Evolutionary conservation across 2,329 filamentous ascomycete species (phyloP).

Genomic region (Akanthomyces lecanii): DNA sequence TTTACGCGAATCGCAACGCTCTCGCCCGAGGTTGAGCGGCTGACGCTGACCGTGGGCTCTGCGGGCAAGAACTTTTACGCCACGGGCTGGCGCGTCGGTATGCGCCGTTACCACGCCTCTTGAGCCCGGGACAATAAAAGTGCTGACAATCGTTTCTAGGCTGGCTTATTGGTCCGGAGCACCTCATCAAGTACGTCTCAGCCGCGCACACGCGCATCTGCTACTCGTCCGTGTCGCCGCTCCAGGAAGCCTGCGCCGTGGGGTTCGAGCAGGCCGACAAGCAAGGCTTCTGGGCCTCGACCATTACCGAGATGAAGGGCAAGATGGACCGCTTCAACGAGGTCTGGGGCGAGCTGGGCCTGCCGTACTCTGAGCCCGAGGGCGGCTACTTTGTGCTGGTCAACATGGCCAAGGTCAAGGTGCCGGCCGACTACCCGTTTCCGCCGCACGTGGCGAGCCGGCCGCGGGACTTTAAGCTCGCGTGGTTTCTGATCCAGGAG

Average conservation of each 20-base stretch:
- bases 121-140: too few relatives aligned
- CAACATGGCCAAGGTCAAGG: constrained; percentile 81
- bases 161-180: constrained; percentile 85
- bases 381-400: constrained; percentile 97
- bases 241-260: constrained; percentile 91
- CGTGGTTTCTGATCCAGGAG: constrained; percentile 96
- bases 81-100: constrained; percentile 86
- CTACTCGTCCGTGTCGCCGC: constrained; percentile 86
- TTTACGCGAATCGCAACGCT: constrained; percentile 91
- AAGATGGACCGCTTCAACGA: constrained; percentile 87
- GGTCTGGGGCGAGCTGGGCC: constrained; percentile 68
- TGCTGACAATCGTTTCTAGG: constrained; percentile 37
- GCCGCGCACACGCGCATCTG: constrained; percentile 95
- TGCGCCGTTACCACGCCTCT: constrained; percentile 19
- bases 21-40: constrained; percentile 79
- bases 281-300: constrained; percentile 81
- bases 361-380: constrained; percentile 87
- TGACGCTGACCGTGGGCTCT: constrained; percentile 91
- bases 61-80: constrained; percentile 98
- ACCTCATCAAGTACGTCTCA: constrained; percentile 86
- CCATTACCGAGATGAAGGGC: constrained; percentile 79
- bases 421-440: constrained; percentile 83
- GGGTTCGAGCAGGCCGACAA: constrained; percentile 88
- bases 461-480: constrained; percentile 88
- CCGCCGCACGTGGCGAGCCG: constrained; percentile 81